Conservation (phyloP, 1,139 yeast genomes). For the Dujonia santamariae region DNA sequence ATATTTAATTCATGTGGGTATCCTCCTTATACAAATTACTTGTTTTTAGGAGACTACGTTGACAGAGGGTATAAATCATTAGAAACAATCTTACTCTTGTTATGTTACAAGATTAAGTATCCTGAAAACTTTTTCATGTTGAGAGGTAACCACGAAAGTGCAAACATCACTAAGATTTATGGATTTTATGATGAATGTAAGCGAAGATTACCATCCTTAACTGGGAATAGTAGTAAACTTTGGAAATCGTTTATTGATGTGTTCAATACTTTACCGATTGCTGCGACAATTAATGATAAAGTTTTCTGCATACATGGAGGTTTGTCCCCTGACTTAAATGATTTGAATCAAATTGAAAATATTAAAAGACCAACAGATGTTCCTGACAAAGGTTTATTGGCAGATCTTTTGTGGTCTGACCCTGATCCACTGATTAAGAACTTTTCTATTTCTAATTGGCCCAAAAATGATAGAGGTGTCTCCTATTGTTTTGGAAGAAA, state of each 20-base stretch:
- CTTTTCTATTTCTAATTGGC: constrained; percentile 56
- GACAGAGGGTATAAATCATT: constrained; percentile 83
- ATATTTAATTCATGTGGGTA: constrained; percentile 75
- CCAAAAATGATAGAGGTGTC: constrained; percentile 83
- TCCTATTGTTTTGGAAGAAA: constrained; percentile 76
- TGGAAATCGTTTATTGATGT: constrained; percentile 83
- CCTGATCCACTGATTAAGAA: constrained; percentile 61
- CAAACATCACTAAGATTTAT: constrained; percentile 78
- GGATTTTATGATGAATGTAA: constrained; percentile 90
- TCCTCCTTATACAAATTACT: constrained; percentile 76
- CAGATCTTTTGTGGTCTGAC: constrained; percentile 86
- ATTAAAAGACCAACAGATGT: constrained; percentile 83
- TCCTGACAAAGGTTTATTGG: constrained; percentile 77
- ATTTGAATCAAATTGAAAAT: constrained; percentile 63
- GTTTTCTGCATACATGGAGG: constrained; percentile 92
- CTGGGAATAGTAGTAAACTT: constrained; percentile 43
- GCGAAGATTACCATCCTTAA: constrained; percentile 57
- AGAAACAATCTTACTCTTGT: constrained; percentile 68
- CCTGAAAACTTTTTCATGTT: constrained; percentile 82
- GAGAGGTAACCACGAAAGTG: constrained; percentile 84
- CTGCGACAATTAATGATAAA: constrained; percentile 81
- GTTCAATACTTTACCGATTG: constrained; percentile 81
- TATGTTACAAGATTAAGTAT: constrained; percentile 75
- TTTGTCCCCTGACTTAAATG: constrained; percentile 68
- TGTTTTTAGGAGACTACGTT: constrained; percentile 82